Percentiles rank a stretch among this genome's conserved stretches.
phyloP scores from a whole-genome alignment of 23 red algal genomes.

The Gracilaria gracilis region DNA sequence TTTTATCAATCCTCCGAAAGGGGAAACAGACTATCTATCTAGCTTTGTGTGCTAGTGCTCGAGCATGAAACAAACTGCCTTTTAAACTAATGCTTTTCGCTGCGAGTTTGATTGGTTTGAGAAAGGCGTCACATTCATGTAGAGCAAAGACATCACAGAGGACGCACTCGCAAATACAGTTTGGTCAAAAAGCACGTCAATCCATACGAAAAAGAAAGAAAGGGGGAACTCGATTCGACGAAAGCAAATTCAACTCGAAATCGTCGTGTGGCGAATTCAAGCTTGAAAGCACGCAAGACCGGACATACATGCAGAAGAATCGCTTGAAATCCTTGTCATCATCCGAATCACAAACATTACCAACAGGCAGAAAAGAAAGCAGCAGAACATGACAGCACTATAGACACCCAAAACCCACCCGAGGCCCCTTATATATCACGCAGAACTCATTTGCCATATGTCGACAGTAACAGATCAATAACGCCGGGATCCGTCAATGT shows the following conservation, averaged over 20 bases:
- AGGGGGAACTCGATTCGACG: background rate
- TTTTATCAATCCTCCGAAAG: no score
- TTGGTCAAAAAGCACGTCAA: background rate
- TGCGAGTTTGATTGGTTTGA: no score
- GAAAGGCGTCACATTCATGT: no score
- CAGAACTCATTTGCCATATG: conserved; percentile 63
- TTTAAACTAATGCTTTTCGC: no score
- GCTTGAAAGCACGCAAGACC: background rate
- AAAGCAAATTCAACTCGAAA: background rate
- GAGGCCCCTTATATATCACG: background rate
- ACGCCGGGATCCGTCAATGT: conserved; percentile 94
- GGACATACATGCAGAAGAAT: background rate
- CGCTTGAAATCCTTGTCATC: background rate
- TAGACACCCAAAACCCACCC: background rate
- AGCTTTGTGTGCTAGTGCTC: no score
- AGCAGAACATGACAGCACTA: background rate
- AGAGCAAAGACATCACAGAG: no score
- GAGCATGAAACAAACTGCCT: no score
- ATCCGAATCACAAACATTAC: background rate
- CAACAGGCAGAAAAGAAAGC: background rate
- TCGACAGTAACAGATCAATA: conserved; percentile 77
- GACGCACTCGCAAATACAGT: no score
- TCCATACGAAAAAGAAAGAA: background rate
- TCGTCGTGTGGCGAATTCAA: background rate
- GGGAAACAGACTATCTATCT: no score